Percentiles rank a stretch among this genome's conserved stretches.
phyloP scores from a whole-genome alignment of 2,329 filamentous ascomycete genomes.

The Xenoacremonium recifei region DNA sequence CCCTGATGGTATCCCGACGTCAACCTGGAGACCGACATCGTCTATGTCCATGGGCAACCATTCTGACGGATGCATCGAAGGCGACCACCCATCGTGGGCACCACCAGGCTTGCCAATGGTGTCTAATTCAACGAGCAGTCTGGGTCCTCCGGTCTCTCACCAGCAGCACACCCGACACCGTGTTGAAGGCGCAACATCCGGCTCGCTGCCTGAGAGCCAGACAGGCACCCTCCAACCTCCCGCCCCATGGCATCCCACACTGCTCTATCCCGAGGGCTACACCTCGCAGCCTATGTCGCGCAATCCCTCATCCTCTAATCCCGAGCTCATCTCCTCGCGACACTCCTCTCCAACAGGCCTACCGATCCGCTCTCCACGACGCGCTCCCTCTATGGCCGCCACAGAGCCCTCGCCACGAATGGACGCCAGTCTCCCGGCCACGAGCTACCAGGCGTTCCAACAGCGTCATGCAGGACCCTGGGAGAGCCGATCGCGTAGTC shows the following conservation, averaged over 20 bases:
- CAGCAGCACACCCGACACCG: constrained; percentile 4
- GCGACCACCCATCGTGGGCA: constrained; percentile 14
- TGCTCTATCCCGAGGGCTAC: constrained; percentile 12
- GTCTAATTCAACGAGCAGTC: constrained; percentile 12
- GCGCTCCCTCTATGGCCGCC: constrained; percentile 13
- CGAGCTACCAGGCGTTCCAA: constrained; percentile 13
- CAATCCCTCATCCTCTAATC: constrained; percentile 13
- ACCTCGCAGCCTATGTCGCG: constrained; percentile 20
- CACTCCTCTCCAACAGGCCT: constrained; percentile 2
- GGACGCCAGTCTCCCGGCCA: constrained; percentile 9
- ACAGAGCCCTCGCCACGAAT: constrained; percentile 18
- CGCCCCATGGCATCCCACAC: constrained; percentile 9
- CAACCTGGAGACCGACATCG: constrained; percentile 4
- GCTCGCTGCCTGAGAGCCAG: constrained; percentile 15
- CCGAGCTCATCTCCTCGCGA: constrained; percentile 4
- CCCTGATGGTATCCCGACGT: constrained; percentile 5
- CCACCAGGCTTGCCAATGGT: constrained; percentile 13
- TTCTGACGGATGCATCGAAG: constrained; percentile 13
- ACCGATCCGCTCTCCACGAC: constrained; percentile 6
- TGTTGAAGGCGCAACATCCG: constrained; percentile 11
- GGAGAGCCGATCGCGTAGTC: too few species aligned
- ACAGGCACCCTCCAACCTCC: constrained; percentile 16
- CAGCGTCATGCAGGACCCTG: constrained; percentile 15
- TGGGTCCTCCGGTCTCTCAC: constrained; percentile 6
- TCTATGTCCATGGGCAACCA: constrained; percentile 5